Evolutionary conservation across 495 filamentous ascomycete species (phyloP).

Genomic region (Hypoxylon intermedium): DNA sequence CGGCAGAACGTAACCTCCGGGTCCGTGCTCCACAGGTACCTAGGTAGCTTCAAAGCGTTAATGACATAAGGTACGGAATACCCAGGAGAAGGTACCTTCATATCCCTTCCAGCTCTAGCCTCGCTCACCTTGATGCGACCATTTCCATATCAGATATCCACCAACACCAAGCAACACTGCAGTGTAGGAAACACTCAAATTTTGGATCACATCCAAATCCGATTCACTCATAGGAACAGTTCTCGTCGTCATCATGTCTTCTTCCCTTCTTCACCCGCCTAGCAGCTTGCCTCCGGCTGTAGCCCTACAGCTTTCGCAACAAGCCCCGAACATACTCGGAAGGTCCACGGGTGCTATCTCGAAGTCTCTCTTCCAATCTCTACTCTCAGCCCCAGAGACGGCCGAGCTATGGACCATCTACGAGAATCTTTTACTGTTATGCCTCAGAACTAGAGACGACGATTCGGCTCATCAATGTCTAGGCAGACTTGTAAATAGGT

Average conservation of each 20-base stretch:
- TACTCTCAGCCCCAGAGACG: constrained; percentile 68
- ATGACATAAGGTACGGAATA: no score
- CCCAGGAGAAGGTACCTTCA: no score
- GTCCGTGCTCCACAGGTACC: background rate
- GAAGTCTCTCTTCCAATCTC: constrained; percentile 58
- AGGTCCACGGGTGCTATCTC: constrained; percentile 54
- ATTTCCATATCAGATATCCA: no score
- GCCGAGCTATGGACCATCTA: constrained; percentile 80
- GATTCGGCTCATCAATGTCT: constrained; percentile 75
- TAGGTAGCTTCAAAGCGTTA: no score
- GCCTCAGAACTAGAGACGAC: constrained; percentile 86
- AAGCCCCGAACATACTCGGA: constrained; percentile 73
- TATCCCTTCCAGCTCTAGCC: background rate
- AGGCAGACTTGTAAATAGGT: constrained; percentile 74
- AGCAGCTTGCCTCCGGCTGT: constrained; percentile 55
- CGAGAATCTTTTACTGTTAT: constrained; percentile 85
- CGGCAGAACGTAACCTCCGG: constrained; percentile 9
- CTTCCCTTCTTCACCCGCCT: constrained; percentile 58
- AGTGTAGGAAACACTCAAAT: no score
- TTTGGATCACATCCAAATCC: no score
- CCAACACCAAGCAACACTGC: background rate
- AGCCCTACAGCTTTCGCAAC: constrained; percentile 76
- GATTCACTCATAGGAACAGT: background rate
- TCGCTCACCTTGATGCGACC: no score
- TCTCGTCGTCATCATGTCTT: constrained; percentile 48